Conservation (phyloP, 208 protist species). For the Wallacemonas collosoma region DNA sequence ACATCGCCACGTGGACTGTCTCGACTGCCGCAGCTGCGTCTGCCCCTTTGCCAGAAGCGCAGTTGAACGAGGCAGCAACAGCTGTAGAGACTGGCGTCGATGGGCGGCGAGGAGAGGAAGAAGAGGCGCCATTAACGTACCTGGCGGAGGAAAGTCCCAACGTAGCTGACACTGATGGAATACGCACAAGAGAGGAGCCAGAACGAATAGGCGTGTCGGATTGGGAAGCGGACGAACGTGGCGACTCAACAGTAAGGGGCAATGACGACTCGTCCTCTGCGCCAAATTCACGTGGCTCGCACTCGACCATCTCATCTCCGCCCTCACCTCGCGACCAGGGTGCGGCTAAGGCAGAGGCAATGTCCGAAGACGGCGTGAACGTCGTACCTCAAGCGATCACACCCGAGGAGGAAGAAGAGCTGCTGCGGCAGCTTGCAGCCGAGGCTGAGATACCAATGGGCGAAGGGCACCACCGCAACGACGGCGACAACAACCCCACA, state of each 20-base stretch:
- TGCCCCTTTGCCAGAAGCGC: no score
- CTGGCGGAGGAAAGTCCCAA: no score
- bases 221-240: not conserved
- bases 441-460: not conserved
- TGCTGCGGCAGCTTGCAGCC: conserved; percentile 5
- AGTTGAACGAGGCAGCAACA: no score
- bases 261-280: conserved; percentile 5
- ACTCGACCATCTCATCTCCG: not conserved
- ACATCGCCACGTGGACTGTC: not conserved
- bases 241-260: not conserved
- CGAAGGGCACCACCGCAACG: not conserved
- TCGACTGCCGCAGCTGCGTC: no score
- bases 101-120: no score
- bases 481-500: not conserved
- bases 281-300: not conserved
- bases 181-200: not conserved
- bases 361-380: not conserved
- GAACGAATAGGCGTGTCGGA: not conserved
- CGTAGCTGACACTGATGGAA: no score
- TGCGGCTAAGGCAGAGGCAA: no score
- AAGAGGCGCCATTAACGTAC: no score
- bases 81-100: no score
- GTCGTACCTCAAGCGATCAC: not conserved
- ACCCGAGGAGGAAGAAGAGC: conserved; percentile 6
- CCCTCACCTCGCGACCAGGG: not conserved